Conservation (phyloP, 768 basidiomycete genomes). For the Leccinellum rugosiceps region DNA sequence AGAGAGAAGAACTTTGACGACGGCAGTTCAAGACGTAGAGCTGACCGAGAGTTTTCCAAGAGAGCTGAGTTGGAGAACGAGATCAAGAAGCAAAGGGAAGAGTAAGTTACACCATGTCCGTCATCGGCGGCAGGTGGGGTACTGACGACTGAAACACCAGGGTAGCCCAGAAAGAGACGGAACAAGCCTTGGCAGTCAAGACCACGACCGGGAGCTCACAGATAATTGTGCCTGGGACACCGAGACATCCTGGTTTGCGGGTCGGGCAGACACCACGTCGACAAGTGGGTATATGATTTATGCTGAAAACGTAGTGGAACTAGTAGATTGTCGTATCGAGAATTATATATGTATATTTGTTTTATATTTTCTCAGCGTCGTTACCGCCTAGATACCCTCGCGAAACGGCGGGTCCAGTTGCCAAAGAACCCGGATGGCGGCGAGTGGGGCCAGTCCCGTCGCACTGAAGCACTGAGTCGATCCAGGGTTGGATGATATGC, state of each 20-base stretch:
- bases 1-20: constrained; percentile 98
- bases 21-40: constrained; percentile 66
- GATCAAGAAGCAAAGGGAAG: constrained; percentile 82
- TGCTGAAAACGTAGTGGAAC: neutral
- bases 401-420: neutral
- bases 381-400: constrained; percentile 9
- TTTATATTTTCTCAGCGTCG: constrained; percentile 5
- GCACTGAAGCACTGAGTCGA: neutral
- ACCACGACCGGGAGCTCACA: constrained; percentile 54
- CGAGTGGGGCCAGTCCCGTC: neutral
- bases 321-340: neutral
- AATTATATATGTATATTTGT: neutral
- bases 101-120: constrained; percentile 33
- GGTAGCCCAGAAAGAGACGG: constrained; percentile 57
- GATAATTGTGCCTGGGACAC: constrained; percentile 79
- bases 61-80: constrained; percentile 89
- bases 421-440: neutral
- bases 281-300: constrained; percentile 58
- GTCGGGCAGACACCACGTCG: constrained; percentile 75
- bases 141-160: constrained; percentile 33
- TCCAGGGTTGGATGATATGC: constrained; percentile 19
- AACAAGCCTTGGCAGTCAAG: constrained; percentile 57
- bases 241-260: constrained; percentile 65
- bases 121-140: neutral
- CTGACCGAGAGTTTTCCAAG: constrained; percentile 89